Percentiles rank a stretch among this genome's conserved stretches.
Evolutionary conservation across 306 rosid genomes (phyloP).

Genomic region (Psophocarpus tetragonolobus): DNA sequence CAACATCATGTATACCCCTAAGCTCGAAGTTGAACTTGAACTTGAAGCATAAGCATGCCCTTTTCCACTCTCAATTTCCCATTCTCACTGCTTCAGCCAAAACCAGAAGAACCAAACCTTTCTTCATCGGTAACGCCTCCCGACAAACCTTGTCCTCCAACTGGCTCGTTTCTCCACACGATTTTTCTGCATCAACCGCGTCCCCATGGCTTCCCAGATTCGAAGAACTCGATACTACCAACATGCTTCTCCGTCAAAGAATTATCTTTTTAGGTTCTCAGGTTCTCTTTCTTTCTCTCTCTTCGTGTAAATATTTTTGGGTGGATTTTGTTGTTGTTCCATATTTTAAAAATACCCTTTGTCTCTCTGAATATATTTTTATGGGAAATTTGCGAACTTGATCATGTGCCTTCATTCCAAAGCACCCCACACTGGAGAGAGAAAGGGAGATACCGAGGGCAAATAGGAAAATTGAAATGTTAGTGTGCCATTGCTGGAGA

Average conservation of each 20-base stretch:
- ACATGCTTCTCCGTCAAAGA: slow-evolving; percentile 93
- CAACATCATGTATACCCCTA: slow-evolving; percentile 49
- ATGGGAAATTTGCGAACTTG: slow-evolving; percentile 34
- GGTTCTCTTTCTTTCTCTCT: slow-evolving; percentile 45
- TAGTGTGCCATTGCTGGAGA: slow-evolving; percentile 20
- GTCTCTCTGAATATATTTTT: background rate
- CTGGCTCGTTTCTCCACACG: slow-evolving; percentile 57
- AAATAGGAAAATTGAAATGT: background rate
- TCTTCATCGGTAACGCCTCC: slow-evolving; percentile 43
- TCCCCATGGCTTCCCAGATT: slow-evolving; percentile 64
- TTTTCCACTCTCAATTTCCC: slow-evolving; percentile 46
- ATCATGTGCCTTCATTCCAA: slow-evolving; percentile 35
- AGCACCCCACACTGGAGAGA: background rate
- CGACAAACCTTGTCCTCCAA: slow-evolving; percentile 61
- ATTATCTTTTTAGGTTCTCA: slow-evolving; percentile 93
- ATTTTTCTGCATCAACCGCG: slow-evolving; percentile 45
- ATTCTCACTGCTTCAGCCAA: slow-evolving; percentile 17
- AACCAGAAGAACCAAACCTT: slow-evolving; percentile 38
- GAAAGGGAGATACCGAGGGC: background rate
- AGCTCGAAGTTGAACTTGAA: slow-evolving; percentile 33
- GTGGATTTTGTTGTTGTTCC: background rate
- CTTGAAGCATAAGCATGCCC: slow-evolving; percentile 34
- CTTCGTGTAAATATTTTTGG: background rate
- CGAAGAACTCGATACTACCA: slow-evolving; percentile 87
- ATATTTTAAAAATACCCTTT: slow-evolving; percentile 22